These are phyloP conservation scores for Sporothrix humicola DNA, from an alignment of 2,329 filamentous ascomycete genomes.

Conservation along the genomic window DNA sequence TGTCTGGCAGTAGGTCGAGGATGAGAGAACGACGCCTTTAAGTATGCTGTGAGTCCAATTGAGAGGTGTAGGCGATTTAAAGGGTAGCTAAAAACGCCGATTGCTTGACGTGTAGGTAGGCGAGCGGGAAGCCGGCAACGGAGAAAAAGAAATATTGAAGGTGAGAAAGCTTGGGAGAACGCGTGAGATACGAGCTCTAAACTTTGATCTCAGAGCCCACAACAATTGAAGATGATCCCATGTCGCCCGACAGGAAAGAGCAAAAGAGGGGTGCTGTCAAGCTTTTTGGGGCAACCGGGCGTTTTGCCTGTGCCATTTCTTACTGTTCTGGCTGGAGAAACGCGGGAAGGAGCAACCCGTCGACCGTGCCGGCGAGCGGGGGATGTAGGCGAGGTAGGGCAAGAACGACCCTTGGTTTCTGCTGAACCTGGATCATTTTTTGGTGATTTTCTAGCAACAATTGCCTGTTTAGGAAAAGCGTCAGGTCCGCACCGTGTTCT, in stretches of 20 bases:
- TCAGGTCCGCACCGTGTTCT: neutral
- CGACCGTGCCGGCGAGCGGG: constrained; percentile 9
- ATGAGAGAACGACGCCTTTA: neutral
- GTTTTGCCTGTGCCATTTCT: neutral
- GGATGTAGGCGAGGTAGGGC: neutral
- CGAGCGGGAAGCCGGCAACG: neutral
- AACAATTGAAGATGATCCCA: constrained; percentile 4
- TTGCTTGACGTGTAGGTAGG: neutral
- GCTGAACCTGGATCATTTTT: neutral
- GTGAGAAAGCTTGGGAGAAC: neutral
- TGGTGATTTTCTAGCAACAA: neutral
- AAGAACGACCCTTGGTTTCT: constrained; percentile 1
- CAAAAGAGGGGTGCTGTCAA: neutral
- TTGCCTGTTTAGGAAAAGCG: constrained; percentile 8
- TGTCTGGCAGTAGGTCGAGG: neutral
- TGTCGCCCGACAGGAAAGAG: neutral
- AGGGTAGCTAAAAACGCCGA: neutral
- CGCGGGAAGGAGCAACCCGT: constrained; percentile 15
- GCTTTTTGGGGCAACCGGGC: neutral
- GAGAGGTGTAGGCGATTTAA: neutral
- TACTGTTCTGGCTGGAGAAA: neutral
- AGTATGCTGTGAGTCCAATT: constrained; percentile 10
- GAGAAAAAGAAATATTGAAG: neutral
- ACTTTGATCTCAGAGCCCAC: neutral
- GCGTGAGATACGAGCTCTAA: neutral